Evolutionary conservation across 345 rosid genomes (phyloP).

Genomic region (Hirschfeldia incana): DNA sequence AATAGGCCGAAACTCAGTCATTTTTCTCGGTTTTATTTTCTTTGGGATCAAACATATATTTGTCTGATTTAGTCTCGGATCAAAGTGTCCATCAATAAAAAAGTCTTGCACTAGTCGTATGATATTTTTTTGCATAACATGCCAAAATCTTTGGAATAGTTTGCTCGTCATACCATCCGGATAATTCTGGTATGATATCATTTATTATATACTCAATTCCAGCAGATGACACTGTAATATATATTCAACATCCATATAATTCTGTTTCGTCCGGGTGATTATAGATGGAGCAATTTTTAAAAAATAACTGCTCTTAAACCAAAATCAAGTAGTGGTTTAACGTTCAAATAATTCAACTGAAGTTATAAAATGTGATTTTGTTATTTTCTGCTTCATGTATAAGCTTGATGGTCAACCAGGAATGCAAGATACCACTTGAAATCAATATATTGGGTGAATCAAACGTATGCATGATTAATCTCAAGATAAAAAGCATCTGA

Average conservation of each 20-base stretch:
- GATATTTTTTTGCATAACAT: too few species aligned
- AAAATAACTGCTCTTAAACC: not conserved
- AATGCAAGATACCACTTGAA: not conserved
- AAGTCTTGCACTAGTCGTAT: too few species aligned
- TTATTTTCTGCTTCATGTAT: not conserved
- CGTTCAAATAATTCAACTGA: not conserved
- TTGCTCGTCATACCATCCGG: too few species aligned
- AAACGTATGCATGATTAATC: not conserved
- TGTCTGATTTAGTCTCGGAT: too few species aligned
- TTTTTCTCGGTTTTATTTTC: too few species aligned
- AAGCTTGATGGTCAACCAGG: not conserved
- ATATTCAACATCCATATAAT: too few species aligned
- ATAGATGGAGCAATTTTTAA: conserved; percentile 9
- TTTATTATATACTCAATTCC: not conserved
- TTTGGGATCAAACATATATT: too few species aligned
- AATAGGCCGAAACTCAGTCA: too few species aligned
- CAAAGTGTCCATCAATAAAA: too few species aligned
- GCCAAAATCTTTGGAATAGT: too few species aligned
- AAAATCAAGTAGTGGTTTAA: not conserved
- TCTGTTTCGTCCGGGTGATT: not conserved
- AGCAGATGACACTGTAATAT: not conserved
- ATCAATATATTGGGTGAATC: not conserved
- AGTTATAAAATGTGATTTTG: not conserved
- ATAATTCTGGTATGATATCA: too few species aligned
- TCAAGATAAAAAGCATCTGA: conserved; percentile 23